A percentile compares a stretch with the other conserved stretches of the same genome.
phyloP scores from a whole-genome alignment of 345 rosid species.

The Limnanthes douglasii region DNA sequence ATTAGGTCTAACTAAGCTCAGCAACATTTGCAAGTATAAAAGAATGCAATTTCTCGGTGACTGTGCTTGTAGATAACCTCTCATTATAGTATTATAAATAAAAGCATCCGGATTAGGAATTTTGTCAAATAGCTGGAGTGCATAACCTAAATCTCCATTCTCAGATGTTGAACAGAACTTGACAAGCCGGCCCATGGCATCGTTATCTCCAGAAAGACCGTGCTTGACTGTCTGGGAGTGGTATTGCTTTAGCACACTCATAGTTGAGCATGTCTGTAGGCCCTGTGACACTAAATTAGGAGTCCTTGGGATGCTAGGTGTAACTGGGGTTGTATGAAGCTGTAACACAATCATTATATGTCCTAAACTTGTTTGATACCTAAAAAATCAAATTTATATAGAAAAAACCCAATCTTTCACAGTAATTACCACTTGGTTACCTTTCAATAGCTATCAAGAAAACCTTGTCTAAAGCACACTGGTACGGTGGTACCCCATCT shows the following conservation, averaged over 20 bases:
- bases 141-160: constrained; percentile 16
- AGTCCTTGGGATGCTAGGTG: not conserved
- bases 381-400: no score
- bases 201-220: constrained; percentile 22
- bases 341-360: no score
- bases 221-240: constrained; percentile 21
- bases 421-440: no score
- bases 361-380: no score
- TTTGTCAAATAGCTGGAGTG: constrained; percentile 17
- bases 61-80: constrained; percentile 10
- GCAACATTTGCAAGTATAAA: constrained; percentile 19
- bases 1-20: constrained; percentile 13
- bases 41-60: constrained; percentile 12
- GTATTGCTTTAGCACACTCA: constrained; percentile 17
- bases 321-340: not conserved
- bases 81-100: constrained; percentile 21
- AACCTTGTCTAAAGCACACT: no score
- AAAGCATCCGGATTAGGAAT: constrained; percentile 25
- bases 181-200: constrained; percentile 18
- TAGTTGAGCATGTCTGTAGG: constrained; percentile 18
- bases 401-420: no score
- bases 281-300: not conserved
- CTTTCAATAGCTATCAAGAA: no score
- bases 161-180: constrained; percentile 17
- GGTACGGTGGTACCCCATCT: no score